Evolutionary conservation across 1,284 basidiomycete genomes (phyloP).

Genomic region (Schizophyllum commune): DNA sequence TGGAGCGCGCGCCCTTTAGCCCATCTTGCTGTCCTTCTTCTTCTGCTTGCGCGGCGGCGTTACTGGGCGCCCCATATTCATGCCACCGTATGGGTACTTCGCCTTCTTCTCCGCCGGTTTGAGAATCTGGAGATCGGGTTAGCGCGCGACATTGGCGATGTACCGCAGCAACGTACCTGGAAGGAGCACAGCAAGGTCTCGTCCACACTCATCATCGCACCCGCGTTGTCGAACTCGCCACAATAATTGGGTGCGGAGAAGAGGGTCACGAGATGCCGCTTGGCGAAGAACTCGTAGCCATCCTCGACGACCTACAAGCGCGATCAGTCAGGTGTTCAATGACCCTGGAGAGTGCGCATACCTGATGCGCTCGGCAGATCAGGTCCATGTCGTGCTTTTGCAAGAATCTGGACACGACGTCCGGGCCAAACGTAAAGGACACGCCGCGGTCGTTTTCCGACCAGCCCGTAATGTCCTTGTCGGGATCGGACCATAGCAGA

Average conservation of each 20-base stretch:
- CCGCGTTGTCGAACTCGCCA: constrained; percentile 98
- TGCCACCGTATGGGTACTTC: constrained; percentile 81
- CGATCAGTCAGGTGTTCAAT: constrained; percentile 7
- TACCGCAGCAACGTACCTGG: constrained; percentile 59
- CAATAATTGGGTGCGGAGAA: constrained; percentile 99
- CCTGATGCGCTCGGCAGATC: constrained; percentile 97
- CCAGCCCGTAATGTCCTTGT: constrained; percentile 99
- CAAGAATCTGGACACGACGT: constrained; percentile 95
- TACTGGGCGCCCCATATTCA: constrained; percentile 72
- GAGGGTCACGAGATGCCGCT: constrained; percentile 92
- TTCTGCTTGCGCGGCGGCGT: constrained; percentile 81
- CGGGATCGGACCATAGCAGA: constrained; percentile 97
- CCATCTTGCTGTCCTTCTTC: constrained; percentile 76
- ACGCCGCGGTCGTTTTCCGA: constrained; percentile 99
- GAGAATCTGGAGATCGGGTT: constrained; percentile 58
- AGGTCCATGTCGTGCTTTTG: constrained; percentile 99
- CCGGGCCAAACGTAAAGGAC: constrained; percentile 97
- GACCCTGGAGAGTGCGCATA: constrained; percentile 27
- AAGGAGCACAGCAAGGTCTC: constrained; percentile 97
- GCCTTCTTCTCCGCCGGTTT: constrained; percentile 99
- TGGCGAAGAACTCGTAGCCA: constrained; percentile 99
- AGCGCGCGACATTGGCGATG: background rate
- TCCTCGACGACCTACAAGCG: constrained; percentile 85
- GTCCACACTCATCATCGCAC: constrained; percentile 99
- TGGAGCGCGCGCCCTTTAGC: constrained; percentile 20